Evolutionary conservation across 1,284 basidiomycete genomes (phyloP).

Genomic region (Apiotrichum domesticum): DNA sequence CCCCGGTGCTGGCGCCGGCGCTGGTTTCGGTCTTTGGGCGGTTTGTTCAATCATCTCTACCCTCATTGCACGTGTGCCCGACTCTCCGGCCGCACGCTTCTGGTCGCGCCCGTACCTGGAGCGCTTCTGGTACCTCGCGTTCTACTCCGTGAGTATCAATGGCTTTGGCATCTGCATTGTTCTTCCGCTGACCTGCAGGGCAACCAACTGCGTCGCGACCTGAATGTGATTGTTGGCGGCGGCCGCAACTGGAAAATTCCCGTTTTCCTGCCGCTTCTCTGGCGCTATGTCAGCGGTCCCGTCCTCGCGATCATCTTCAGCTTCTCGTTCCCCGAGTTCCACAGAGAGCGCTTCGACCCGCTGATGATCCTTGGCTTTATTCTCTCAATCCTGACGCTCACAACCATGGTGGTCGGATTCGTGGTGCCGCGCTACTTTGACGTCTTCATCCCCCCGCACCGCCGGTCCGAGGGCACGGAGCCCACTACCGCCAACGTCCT

Average conservation of each 20-base stretch:
- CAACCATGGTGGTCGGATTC: conserved; percentile 17
- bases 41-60: conserved; percentile 9
- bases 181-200: conserved; percentile 7
- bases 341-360: conserved; percentile 20
- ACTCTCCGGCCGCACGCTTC: conserved; percentile 1
- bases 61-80: conserved; percentile 6
- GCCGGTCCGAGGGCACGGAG: conserved; percentile 20
- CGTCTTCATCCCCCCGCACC: conserved; percentile 15
- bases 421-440: conserved; percentile 19
- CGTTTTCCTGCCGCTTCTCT: conserved; percentile 17
- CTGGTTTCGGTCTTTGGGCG: conserved; percentile 16
- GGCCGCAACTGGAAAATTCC: conserved; percentile 25
- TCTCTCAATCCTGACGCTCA: conserved; percentile 15
- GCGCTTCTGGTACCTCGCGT: conserved; percentile 23
- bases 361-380: conserved; percentile 25
- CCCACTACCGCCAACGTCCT: conserved; percentile 13
- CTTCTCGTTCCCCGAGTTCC: conserved; percentile 25
- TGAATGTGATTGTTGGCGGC: conserved; percentile 20
- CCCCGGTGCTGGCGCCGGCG: conserved; percentile 18
- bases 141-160: conserved; percentile 18
- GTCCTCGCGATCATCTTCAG: conserved; percentile 23
- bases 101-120: conserved; percentile 6
- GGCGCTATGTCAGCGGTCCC: conserved; percentile 23
- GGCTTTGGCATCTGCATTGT: background rate
- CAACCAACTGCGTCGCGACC: conserved; percentile 24